phyloP scores from a whole-genome alignment of 2,329 filamentous ascomycete species.

The Cytospora schulzeri region DNA sequence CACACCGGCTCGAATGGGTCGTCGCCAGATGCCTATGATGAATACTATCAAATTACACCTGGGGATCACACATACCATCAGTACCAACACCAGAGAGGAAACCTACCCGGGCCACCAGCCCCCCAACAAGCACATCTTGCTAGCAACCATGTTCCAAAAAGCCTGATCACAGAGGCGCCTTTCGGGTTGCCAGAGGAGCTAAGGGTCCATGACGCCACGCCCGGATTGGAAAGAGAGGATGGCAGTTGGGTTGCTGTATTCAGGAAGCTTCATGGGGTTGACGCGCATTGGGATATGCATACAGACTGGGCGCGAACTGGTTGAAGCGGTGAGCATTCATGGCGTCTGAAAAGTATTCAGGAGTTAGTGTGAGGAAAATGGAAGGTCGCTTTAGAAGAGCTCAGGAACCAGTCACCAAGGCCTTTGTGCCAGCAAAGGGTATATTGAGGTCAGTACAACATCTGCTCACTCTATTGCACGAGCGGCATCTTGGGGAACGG shows the following conservation, averaged over 20 bases:
- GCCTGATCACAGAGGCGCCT: slow-evolving; percentile 34
- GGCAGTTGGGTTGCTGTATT: slow-evolving; percentile 39
- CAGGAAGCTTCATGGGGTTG: slow-evolving; percentile 34
- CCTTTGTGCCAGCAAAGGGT: background rate
- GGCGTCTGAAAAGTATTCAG: background rate
- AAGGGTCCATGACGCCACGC: slow-evolving; percentile 36
- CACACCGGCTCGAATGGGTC: slow-evolving; percentile 11
- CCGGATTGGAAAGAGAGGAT: slow-evolving; percentile 36
- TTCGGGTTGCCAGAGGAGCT: slow-evolving; percentile 38
- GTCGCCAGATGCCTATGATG: slow-evolving; percentile 5
- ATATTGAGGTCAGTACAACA: background rate
- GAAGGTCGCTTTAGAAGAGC: background rate
- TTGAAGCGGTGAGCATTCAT: background rate
- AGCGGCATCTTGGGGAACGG: background rate
- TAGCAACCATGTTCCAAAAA: background rate
- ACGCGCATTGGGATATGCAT: slow-evolving; percentile 37
- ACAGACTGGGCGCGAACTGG: slow-evolving; percentile 33
- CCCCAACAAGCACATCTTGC: slow-evolving; percentile 1
- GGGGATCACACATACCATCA: background rate
- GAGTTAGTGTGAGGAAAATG: background rate
- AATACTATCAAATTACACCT: background rate
- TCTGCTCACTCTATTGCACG: background rate
- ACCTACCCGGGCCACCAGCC: background rate
- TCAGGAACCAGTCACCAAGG: background rate
- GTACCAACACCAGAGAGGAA: background rate